Base-by-base conservation (phyloP, 2,329 filamentous ascomycete species). In the Fusarium sulawesiense region DNA sequence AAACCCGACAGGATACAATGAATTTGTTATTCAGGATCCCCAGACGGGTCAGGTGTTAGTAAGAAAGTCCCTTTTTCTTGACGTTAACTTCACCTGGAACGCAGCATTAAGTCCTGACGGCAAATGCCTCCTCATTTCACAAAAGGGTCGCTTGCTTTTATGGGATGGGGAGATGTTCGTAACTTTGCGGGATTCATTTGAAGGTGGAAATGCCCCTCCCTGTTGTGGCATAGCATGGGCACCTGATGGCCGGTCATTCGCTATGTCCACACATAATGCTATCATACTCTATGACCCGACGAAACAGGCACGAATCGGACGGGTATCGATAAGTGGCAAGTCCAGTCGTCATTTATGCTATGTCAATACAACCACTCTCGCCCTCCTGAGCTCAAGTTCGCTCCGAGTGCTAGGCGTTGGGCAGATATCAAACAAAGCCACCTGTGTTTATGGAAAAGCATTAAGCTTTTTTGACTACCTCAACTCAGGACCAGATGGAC, bases 101-200 rank as follows among this genome's bases (percentile, higher is more conserved):
- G 29, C 29, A 30, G 12, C 29, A 13, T 30, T 30, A 30, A 30
- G 29, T 11, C 16, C 32, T 37, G 5, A n/a, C 1, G 2, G 32
- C 32, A 37, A n/a, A 6, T 18, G 9, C 3, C 16, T 37, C 16
- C 16, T 37, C 0, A n/a, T 37, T 37, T 3, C 9, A 11, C 9
- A 18, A 2, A 6, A 1, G 0, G 1, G 0, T 18, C 0, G 1
- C 1, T 6, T 37, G 5, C 9, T 18, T 9, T 37, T 37, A 2
- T 37, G 32, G 32, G 5, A 37, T 4, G 16, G 32, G 9, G 16
- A 6, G 9, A 11, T 6, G 16, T 3, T 34, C 0, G 1, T 0
- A 10, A 18, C 2, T 16, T 18, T 34, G 29, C 12, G 2, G 29
- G 3, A 13, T 7, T 1, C 13, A 13, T 13, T 30, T 13, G 21